phyloP scores from a whole-genome alignment of 305 asterid genomes.

The Ajuga reptans region DNA sequence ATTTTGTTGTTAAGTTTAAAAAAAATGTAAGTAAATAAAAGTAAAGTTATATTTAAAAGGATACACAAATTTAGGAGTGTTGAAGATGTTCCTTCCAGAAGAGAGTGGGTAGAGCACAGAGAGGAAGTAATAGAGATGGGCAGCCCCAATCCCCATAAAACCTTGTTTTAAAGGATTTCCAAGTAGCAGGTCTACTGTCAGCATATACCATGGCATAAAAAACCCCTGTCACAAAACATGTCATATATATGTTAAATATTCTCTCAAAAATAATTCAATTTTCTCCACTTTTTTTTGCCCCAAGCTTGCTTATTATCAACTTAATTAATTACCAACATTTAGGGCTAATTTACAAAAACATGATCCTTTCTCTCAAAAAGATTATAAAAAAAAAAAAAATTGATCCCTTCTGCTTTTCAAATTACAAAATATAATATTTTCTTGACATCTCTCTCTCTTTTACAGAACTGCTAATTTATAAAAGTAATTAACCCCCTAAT shows the following conservation, averaged over 20 bases:
- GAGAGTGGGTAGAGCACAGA: conserved; percentile 48
- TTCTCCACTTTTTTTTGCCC: no score
- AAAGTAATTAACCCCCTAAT: no score
- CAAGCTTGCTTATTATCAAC: neutral
- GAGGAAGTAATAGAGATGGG: conserved; percentile 51
- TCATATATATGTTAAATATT: neutral
- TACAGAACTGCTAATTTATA: no score
- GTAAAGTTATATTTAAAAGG: conserved; percentile 23
- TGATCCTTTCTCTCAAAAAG: no score
- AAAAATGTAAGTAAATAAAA: no score
- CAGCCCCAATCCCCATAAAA: conserved; percentile 39
- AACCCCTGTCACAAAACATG: conserved; percentile 36
- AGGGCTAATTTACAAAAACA: no score
- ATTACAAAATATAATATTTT: no score
- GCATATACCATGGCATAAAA: conserved; percentile 41
- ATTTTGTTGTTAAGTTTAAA: no score
- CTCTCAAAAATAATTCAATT: no score
- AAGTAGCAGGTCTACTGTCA: conserved; percentile 32
- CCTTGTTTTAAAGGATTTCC: conserved; percentile 40
- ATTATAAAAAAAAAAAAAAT: no score
- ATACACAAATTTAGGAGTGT: conserved; percentile 54
- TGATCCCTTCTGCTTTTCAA: neutral
- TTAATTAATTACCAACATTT: neutral
- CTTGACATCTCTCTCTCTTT: no score
- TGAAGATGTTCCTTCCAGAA: conserved; percentile 32